These are phyloP conservation scores for Macroventuria anomochaeta DNA, from an alignment of 2,329 filamentous ascomycete genomes.

Conservation along the genomic window DNA sequence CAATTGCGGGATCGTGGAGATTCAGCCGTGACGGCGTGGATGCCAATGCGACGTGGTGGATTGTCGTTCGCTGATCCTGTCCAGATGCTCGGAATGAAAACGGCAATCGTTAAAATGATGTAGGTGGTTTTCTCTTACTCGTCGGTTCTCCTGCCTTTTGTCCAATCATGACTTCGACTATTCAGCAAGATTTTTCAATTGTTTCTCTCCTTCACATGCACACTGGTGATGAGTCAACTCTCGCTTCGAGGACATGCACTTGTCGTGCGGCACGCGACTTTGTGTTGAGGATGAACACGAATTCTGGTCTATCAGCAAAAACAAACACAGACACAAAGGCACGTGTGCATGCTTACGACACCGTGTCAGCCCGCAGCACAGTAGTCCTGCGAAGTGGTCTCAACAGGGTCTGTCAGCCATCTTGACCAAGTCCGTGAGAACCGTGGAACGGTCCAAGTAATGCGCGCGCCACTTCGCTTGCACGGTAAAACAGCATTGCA, in stretches of 20 bases:
- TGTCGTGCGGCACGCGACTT: background rate
- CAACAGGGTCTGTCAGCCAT: background rate
- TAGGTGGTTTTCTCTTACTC: conserved; percentile 6
- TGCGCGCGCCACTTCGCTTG: conserved; percentile 4
- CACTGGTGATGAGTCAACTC: conserved; percentile 7
- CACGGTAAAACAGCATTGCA: conserved; percentile 10
- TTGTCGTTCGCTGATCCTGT: conserved; percentile 24
- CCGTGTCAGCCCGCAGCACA: conserved; percentile 5
- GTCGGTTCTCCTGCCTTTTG: background rate
- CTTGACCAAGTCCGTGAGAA: background rate
- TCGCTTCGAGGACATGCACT: background rate
- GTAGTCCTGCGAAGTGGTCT: background rate
- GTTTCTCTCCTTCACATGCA: background rate
- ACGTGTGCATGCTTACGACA: background rate
- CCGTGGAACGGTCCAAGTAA: background rate
- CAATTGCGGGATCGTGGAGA: conserved; percentile 11
- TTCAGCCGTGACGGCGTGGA: conserved; percentile 16
- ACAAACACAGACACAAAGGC: background rate
- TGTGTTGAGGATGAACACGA: background rate
- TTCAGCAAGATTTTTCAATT: conserved; percentile 5
- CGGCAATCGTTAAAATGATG: conserved; percentile 19
- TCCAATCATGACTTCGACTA: conserved; percentile 5
- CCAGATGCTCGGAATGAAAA: conserved; percentile 16
- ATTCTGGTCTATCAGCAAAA: too few relatives aligned
- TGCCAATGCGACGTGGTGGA: conserved; percentile 29